Conservation (phyloP, 768 basidiomycete genomes). For the Tylopilus felleus region DNA sequence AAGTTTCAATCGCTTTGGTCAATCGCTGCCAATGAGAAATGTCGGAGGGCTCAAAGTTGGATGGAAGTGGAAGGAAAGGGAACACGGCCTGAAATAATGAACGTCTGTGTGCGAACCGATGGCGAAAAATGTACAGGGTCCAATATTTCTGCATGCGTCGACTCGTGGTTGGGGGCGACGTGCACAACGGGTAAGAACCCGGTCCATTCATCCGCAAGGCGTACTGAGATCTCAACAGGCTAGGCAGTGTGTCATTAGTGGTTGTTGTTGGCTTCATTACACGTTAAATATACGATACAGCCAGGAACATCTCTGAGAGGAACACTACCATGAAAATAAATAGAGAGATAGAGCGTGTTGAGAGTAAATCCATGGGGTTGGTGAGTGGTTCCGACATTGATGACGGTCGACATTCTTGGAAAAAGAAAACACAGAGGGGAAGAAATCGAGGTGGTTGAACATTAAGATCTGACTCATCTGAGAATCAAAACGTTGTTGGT, state of each 20-base stretch:
- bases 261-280: neutral
- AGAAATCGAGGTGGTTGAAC: too few relatives aligned
- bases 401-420: neutral
- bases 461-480: too few relatives aligned
- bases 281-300: neutral
- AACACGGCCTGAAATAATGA: neutral
- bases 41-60: neutral
- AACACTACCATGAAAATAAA: neutral
- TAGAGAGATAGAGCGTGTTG: neutral
- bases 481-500: too few relatives aligned
- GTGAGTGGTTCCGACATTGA: neutral
- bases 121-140: neutral
- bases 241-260: neutral
- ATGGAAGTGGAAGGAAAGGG: neutral
- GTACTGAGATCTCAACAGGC: neutral
- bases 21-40: neutral
- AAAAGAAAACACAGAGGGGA: too few relatives aligned
- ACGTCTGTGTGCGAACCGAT: neutral
- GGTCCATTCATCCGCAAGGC: neutral
- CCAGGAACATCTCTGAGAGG: neutral
- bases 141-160: neutral
- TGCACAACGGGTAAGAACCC: neutral
- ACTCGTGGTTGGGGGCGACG: neutral
- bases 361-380: neutral
- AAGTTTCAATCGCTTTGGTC: neutral